Conservation (phyloP, 495 filamentous ascomycete species). For the Podospora didyma region DNA sequence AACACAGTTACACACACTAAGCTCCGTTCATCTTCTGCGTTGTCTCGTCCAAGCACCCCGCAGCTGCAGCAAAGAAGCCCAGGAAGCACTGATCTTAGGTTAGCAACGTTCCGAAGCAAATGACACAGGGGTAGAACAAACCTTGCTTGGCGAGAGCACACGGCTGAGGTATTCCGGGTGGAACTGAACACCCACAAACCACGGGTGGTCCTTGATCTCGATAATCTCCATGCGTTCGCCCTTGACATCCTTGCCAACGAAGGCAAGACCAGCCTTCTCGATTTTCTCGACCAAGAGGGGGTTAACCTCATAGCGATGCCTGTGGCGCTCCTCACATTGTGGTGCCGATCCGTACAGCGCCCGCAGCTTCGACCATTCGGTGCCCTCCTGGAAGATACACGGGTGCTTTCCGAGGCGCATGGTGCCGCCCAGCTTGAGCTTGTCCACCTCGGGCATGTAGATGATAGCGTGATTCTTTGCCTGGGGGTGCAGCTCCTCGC, state of each 20-base stretch:
- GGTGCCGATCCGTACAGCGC: constrained; percentile 60
- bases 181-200: constrained; percentile 61
- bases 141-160: constrained; percentile 40
- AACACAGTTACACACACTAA: too few species aligned
- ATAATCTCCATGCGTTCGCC: constrained; percentile 88
- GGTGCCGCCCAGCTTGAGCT: constrained; percentile 75
- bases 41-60: constrained; percentile 52
- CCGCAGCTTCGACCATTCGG: constrained; percentile 77
- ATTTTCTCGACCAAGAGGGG: constrained; percentile 58
- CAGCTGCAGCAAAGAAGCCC: constrained; percentile 78
- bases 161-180: constrained; percentile 19
- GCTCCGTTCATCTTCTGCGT: too few species aligned
- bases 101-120: too few species aligned
- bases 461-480: constrained; percentile 64
- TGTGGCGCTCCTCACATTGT: constrained; percentile 61
- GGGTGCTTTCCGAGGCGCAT: constrained; percentile 84
- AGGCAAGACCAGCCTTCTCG: constrained; percentile 55
- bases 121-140: not conserved
- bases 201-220: constrained; percentile 85
- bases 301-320: constrained; percentile 76
- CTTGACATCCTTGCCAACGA: constrained; percentile 75
- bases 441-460: constrained; percentile 78
- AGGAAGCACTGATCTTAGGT: constrained; percentile 34
- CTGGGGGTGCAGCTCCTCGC: constrained; percentile 59
- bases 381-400: constrained; percentile 69